Evolutionary conservation across 306 rosid species (phyloP).

Genomic region (Cucurbita moschata): DNA sequence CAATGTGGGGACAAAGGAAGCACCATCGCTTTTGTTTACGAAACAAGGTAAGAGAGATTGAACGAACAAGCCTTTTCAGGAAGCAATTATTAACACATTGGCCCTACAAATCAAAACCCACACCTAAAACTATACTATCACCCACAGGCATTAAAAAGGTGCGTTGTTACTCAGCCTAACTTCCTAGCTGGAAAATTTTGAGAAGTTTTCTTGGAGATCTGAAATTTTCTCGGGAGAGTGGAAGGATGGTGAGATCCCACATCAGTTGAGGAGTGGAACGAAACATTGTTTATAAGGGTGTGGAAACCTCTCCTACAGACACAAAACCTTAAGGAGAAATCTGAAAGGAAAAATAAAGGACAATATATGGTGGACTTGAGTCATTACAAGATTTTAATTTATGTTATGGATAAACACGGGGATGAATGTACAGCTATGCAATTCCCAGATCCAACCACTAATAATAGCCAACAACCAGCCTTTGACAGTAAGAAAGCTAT

Average conservation of each 20-base stretch:
- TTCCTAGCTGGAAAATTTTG: background rate
- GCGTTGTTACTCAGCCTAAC: background rate
- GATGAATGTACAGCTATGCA: background rate
- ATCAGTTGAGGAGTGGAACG: too few species aligned
- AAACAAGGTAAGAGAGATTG: background rate
- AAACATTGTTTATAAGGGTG: too few species aligned
- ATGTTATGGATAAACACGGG: too few species aligned
- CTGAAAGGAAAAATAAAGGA: too few species aligned
- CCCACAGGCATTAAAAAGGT: background rate
- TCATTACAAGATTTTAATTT: too few species aligned
- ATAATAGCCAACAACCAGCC: background rate
- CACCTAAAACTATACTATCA: background rate
- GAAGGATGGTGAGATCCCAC: too few species aligned
- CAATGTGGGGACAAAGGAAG: background rate
- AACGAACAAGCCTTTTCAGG: background rate
- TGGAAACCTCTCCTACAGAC: too few species aligned
- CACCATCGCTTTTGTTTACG: background rate
- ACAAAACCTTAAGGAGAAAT: too few species aligned
- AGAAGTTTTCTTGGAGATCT: background rate
- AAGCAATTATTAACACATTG: background rate
- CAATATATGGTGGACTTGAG: too few species aligned
- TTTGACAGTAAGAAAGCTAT: background rate
- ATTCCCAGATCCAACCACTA: background rate
- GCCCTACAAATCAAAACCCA: conserved; percentile 3
- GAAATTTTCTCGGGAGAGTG: background rate